Conservation (phyloP, 345 rosid genomes). For the Bruguiera gymnorhiza region DNA sequence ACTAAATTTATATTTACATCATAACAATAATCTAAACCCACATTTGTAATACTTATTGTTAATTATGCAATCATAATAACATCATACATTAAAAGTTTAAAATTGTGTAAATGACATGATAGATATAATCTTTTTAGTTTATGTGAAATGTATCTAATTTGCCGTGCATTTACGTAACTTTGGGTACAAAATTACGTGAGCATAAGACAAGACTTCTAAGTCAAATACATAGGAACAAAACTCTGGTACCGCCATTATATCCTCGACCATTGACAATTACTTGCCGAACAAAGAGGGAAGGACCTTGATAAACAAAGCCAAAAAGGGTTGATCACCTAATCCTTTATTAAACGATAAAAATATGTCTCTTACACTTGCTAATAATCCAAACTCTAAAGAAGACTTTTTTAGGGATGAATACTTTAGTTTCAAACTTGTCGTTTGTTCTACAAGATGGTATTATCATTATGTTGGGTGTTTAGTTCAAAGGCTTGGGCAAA, state of each 20-base stretch:
- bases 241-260: slow-evolving; percentile 27
- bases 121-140: no score
- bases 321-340: slow-evolving; percentile 26
- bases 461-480: slow-evolving; percentile 17
- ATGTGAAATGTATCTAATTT: no score
- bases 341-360: slow-evolving; percentile 16
- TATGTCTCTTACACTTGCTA: background rate
- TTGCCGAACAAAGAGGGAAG: slow-evolving; percentile 34
- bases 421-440: slow-evolving; percentile 14
- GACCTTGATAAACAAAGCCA: background rate
- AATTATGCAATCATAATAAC: no score
- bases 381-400: slow-evolving; percentile 19
- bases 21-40: no score
- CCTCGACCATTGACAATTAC: slow-evolving; percentile 39
- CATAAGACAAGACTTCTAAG: slow-evolving; percentile 22
- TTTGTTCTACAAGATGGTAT: slow-evolving; percentile 1
- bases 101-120: no score
- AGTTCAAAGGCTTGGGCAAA: slow-evolving; percentile 1
- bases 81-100: no score
- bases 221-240: slow-evolving; percentile 38
- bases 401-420: slow-evolving; percentile 6
- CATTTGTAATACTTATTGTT: no score
- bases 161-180: background rate
- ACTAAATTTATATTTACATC: no score
- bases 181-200: background rate